Evolutionary conservation across 140 eudicot genomes (phyloP).

Genomic region (Oenanthe javanica): DNA sequence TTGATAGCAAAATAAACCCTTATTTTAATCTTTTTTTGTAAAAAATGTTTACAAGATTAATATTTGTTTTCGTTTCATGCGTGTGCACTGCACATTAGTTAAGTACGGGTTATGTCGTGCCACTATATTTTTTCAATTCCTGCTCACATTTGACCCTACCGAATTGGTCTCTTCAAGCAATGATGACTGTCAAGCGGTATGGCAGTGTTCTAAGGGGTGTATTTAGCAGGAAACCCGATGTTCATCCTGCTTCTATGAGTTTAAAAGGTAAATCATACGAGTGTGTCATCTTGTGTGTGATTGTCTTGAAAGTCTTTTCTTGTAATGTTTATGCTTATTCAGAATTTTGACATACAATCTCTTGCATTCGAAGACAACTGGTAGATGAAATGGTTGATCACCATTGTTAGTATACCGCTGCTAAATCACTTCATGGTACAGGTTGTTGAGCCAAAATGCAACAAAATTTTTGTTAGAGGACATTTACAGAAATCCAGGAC

Average conservation of each 20-base stretch:
- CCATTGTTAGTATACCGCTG: neutral
- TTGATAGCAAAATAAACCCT: neutral
- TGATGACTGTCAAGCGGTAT: constrained; percentile 93
- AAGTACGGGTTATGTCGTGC: neutral
- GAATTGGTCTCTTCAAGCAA: constrained; percentile 43
- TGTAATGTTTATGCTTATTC: neutral
- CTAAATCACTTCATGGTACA: constrained; percentile 27
- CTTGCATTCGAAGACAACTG: neutral
- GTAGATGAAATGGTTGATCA: neutral
- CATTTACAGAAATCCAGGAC: constrained; percentile 95
- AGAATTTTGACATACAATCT: neutral
- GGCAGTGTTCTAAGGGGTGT: constrained; percentile 72
- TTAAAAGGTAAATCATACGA: constrained; percentile 83
- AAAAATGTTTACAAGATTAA: neutral
- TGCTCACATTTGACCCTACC: neutral
- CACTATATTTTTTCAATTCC: neutral
- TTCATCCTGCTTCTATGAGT: constrained; percentile 89
- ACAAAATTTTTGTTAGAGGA: constrained; percentile 79
- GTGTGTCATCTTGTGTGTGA: constrained; percentile 32
- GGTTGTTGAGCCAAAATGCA: constrained; percentile 77
- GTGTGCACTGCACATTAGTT: neutral
- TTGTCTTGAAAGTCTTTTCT: neutral
- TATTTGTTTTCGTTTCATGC: neutral
- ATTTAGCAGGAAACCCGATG: constrained; percentile 65
- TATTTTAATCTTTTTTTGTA: neutral